Conservation (phyloP, 495 filamentous ascomycete species). For the Aspergillus taichungensis region DNA sequence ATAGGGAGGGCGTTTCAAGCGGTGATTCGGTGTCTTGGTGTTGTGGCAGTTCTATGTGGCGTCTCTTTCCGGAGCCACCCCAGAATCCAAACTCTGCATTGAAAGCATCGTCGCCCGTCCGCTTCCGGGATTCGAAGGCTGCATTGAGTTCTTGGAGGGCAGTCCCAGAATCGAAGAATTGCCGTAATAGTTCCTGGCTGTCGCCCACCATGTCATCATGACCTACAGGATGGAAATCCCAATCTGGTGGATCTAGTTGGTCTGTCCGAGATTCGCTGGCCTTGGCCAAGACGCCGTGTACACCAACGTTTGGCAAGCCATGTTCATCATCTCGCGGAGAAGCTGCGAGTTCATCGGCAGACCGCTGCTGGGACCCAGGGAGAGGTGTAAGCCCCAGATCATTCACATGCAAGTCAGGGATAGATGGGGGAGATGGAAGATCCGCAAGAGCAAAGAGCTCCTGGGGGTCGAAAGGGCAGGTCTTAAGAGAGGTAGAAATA, state of each 20-base stretch:
- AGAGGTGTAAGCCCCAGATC: conserved; percentile 40
- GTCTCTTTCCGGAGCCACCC: conserved; percentile 12
- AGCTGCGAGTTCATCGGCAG: conserved; percentile 2
- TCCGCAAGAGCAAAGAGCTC: conserved; percentile 10
- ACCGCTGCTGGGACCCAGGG: conserved; percentile 28
- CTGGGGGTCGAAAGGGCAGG: conserved; percentile 13
- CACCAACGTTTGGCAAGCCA: neutral
- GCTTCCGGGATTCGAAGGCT: conserved; percentile 14
- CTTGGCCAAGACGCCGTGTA: neutral
- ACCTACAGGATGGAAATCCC: neutral
- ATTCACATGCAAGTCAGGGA: conserved; percentile 16
- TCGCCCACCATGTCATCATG: neutral
- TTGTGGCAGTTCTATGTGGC: conserved; percentile 3
- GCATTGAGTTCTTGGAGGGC: conserved; percentile 13
- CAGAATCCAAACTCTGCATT: conserved; percentile 6
- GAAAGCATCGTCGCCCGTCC: conserved; percentile 15
- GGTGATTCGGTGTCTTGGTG: conserved; percentile 3
- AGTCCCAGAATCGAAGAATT: conserved; percentile 14
- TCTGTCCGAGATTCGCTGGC: neutral
- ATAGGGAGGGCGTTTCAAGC: conserved; percentile 15
- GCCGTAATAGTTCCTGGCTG: conserved; percentile 8
- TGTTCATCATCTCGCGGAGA: conserved; percentile 7
- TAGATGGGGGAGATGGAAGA: conserved; percentile 9
- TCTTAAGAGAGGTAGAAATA: conserved; percentile 31
- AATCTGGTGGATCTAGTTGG: neutral